Percentiles rank a stretch among this genome's conserved stretches.
Conservation (phyloP, 768 basidiomycete species). For the Crucibulum laeve region DNA sequence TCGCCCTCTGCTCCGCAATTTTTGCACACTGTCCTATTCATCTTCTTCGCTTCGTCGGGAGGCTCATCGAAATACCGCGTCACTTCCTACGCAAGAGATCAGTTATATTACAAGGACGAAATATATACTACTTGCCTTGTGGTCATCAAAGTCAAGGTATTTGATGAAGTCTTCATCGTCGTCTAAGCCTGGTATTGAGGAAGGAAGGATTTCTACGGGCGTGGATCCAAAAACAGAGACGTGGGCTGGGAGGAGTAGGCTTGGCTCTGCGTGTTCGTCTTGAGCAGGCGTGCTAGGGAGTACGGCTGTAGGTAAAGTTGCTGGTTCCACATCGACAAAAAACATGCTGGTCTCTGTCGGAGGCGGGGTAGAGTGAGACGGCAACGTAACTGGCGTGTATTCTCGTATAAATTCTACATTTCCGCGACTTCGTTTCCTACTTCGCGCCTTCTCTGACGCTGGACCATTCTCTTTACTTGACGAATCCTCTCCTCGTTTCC, state of each 20-base stretch:
- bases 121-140: slow-evolving; percentile 38
- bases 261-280: slow-evolving; percentile 6
- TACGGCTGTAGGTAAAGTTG: slow-evolving; percentile 24
- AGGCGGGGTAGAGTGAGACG: background rate
- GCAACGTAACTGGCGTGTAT: no score
- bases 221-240: slow-evolving; percentile 52
- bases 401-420: background rate
- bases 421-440: background rate
- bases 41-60: slow-evolving; percentile 32
- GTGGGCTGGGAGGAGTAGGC: slow-evolving; percentile 64
- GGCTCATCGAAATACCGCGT: slow-evolving; percentile 64
- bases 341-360: slow-evolving; percentile 27
- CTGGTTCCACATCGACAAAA: slow-evolving; percentile 45
- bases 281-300: slow-evolving; percentile 7
- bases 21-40: slow-evolving; percentile 61
- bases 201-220: slow-evolving; percentile 42
- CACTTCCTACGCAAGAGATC: slow-evolving; percentile 33
- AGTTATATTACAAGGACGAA: background rate
- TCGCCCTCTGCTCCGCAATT: slow-evolving; percentile 72
- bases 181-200: slow-evolving; percentile 36
- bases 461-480: background rate
- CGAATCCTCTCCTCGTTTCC: slow-evolving; percentile 4
- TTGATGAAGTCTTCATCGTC: slow-evolving; percentile 69
- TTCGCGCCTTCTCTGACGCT: background rate
- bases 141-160: slow-evolving; percentile 71